Conservation (phyloP, 495 filamentous ascomycete species). For the Cryomyces minteri region DNA sequence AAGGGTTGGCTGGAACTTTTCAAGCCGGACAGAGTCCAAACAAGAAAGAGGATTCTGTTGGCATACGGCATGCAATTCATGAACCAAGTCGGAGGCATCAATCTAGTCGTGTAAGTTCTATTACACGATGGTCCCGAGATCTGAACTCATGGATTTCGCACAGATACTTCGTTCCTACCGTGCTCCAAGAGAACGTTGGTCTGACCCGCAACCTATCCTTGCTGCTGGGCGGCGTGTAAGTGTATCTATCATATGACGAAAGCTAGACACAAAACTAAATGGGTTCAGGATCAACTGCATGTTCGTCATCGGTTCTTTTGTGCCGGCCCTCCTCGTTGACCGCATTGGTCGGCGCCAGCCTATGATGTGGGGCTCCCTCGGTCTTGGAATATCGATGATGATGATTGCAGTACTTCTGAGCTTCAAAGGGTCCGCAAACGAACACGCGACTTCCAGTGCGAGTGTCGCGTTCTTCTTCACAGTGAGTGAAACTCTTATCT, state of each 20-base stretch:
- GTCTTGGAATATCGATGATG: constrained; percentile 30
- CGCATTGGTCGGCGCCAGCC: constrained; percentile 26
- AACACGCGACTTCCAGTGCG: constrained; percentile 19
- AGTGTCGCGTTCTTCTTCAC: constrained; percentile 30
- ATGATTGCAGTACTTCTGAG: constrained; percentile 32
- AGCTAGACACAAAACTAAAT: too few relatives aligned
- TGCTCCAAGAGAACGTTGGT: constrained; percentile 15
- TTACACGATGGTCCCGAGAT: not conserved
- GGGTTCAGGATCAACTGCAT: constrained; percentile 9
- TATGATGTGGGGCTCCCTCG: constrained; percentile 37
- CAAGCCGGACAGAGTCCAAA: constrained; percentile 30
- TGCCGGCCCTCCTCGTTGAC: constrained; percentile 30
- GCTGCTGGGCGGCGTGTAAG: constrained; percentile 13
- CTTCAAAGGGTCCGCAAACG: constrained; percentile 20
- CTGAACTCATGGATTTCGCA: not conserved
- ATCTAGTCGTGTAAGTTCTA: constrained; percentile 16
- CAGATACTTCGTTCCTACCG: constrained; percentile 4
- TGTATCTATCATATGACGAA: too few relatives aligned
- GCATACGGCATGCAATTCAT: constrained; percentile 26
- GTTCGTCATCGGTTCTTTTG: constrained; percentile 24
- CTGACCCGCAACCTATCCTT: constrained; percentile 13
- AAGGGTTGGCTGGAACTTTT: constrained; percentile 29
- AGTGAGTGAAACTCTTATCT: too few relatives aligned
- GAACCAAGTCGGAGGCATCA: constrained; percentile 16
- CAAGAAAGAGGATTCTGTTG: constrained; percentile 30